Evolutionary conservation across 202 grass and related monocot species (phyloP).

Genomic region (Bolboschoenoplectus hybrid): DNA sequence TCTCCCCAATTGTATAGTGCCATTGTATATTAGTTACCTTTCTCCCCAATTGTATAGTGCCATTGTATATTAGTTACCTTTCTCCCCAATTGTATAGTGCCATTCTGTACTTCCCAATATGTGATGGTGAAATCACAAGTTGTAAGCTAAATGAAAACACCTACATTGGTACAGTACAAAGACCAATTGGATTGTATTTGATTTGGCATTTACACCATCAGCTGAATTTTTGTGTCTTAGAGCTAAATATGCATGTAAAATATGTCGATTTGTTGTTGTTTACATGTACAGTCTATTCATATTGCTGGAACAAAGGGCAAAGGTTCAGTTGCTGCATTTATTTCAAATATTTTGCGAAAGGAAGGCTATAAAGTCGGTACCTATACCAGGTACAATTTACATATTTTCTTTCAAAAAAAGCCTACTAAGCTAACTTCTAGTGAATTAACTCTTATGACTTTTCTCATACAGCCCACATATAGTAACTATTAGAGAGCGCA

Average conservation of each 20-base stretch:
- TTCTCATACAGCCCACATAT: constrained; percentile 73
- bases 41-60: too few relatives aligned
- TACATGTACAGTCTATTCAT: constrained; percentile 60
- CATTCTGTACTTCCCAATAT: background rate
- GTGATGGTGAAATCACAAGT: background rate
- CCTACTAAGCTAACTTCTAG: constrained; percentile 8
- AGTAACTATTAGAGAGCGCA: constrained; percentile 71
- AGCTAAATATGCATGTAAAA: background rate
- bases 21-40: too few relatives aligned
- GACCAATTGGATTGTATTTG: background rate
- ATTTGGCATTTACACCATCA: background rate
- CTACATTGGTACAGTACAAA: background rate
- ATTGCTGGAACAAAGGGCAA: constrained; percentile 95
- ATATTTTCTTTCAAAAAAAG: background rate
- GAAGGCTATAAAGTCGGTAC: constrained; percentile 85
- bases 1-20: too few relatives aligned
- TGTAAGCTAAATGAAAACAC: background rate
- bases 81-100: too few relatives aligned
- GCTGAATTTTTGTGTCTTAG: background rate
- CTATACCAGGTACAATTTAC: constrained; percentile 70
- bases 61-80: too few relatives aligned
- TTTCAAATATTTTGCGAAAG: constrained; percentile 79
- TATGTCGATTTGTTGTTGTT: constrained; percentile 21
- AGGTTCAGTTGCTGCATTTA: constrained; percentile 81
- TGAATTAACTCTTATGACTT: background rate